phyloP scores from a whole-genome alignment of 495 filamentous ascomycete genomes.

The Parachaetomium inaequale region DNA sequence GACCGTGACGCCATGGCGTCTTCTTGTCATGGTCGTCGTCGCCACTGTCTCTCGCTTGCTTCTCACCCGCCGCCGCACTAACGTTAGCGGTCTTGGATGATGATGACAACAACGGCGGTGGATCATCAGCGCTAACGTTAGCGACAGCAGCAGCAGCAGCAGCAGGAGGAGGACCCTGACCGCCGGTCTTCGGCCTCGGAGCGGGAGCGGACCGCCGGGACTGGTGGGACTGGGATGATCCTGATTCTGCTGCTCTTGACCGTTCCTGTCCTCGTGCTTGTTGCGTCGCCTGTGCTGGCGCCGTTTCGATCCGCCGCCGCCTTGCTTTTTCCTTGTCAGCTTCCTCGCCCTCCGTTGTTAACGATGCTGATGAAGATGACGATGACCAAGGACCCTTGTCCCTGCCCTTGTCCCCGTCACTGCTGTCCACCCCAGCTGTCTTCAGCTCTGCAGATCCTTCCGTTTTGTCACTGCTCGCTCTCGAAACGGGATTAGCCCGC shows the following conservation, averaged over 20 bases:
- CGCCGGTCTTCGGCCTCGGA: slow-evolving; percentile 19
- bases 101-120: not conserved
- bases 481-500: slow-evolving; percentile 12
- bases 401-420: slow-evolving; percentile 8
- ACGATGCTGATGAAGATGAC: not conserved
- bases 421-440: slow-evolving; percentile 3
- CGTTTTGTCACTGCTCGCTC: not conserved
- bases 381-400: not conserved
- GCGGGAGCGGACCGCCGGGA: slow-evolving; percentile 21
- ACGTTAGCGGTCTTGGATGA: not conserved
- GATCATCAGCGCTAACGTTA: not conserved
- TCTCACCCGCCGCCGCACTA: not conserved
- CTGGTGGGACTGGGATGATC: slow-evolving; percentile 12
- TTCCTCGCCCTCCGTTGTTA: not conserved
- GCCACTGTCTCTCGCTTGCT: not conserved
- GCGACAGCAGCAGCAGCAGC: not conserved
- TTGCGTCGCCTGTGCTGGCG: not conserved
- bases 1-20: not conserved
- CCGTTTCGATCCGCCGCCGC: not conserved
- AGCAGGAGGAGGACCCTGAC: slow-evolving; percentile 1
- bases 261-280: slow-evolving; percentile 2
- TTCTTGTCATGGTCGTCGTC: too few relatives aligned
- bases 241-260: slow-evolving; percentile 15
- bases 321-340: slow-evolving; percentile 6
- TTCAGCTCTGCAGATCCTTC: slow-evolving; percentile 19